These are phyloP conservation scores for Metschnikowia vanudenii DNA, from an alignment of 805 yeast species.

Conservation along the genomic window DNA sequence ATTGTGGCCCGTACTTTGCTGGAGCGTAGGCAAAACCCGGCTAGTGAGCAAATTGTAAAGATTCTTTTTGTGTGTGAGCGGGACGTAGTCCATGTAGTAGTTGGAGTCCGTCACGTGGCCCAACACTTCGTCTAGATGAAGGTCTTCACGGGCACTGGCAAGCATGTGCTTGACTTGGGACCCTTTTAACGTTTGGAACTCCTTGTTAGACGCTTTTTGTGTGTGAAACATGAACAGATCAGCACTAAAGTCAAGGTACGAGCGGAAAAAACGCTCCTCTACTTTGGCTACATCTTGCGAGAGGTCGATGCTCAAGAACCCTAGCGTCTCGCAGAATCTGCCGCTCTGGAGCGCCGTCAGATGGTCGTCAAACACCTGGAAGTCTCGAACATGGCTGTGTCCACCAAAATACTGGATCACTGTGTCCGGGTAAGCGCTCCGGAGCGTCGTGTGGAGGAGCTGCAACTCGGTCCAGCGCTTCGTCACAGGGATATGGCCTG, in stretches of 20 bases:
- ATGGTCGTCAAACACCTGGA: constrained; percentile 58
- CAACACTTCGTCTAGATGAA: constrained; percentile 53
- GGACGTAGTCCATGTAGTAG: constrained; percentile 67
- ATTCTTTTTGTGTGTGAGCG: constrained; percentile 48
- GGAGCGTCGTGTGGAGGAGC: constrained; percentile 47
- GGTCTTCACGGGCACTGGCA: constrained; percentile 38
- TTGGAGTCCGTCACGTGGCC: constrained; percentile 63
- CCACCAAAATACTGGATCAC: constrained; percentile 90
- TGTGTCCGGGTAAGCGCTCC: constrained; percentile 57
- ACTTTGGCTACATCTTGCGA: constrained; percentile 12
- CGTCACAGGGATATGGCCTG: constrained; percentile 72
- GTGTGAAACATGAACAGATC: constrained; percentile 70
- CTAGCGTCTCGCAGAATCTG: constrained; percentile 89
- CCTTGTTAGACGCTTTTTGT: constrained; percentile 21
- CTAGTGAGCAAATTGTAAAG: constrained; percentile 59
- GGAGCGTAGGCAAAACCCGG: constrained; percentile 51
- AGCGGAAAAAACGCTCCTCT: constrained; percentile 44
- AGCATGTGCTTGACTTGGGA: constrained; percentile 45
- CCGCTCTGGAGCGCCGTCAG: constrained; percentile 90
- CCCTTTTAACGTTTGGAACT: constrained; percentile 59
- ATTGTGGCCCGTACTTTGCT: constrained; percentile 25
- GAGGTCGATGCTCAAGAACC: constrained; percentile 66
- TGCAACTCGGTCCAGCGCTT: constrained; percentile 56
- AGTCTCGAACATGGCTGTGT: constrained; percentile 90
- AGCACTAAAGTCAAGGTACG: constrained; percentile 80